Evolutionary conservation across 163 green algal genomes (phyloP).

Genomic region (Chloromonas sp.): DNA sequence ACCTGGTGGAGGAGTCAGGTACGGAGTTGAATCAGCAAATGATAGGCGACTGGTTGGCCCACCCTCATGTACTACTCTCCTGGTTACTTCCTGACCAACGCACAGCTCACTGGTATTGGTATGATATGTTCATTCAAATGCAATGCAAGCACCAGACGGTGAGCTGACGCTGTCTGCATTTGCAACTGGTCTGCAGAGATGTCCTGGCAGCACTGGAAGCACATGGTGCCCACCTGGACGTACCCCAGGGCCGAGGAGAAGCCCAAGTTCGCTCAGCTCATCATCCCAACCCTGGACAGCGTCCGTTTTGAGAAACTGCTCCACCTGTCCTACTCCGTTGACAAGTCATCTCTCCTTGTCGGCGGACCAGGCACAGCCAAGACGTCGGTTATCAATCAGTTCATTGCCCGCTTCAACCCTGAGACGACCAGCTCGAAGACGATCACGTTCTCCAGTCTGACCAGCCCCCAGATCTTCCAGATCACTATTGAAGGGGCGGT

Average conservation of each 20-base stretch:
- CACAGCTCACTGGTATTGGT: too few relatives aligned
- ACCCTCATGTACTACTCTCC: background rate
- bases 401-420: constrained; percentile 63
- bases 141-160: background rate
- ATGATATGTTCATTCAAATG: too few relatives aligned
- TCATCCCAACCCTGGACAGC: constrained; percentile 88
- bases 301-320: constrained; percentile 74
- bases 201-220: constrained; percentile 77
- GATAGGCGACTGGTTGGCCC: background rate
- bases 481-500: constrained; percentile 62
- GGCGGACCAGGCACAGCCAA: constrained; percentile 87
- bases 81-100: background rate
- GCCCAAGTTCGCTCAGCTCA: constrained; percentile 79
- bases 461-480: constrained; percentile 87
- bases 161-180: background rate
- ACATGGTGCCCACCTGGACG: constrained; percentile 70
- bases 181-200: constrained; percentile 16
- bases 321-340: constrained; percentile 44
- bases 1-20: constrained; percentile 57
- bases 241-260: constrained; percentile 73
- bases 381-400: constrained; percentile 83
- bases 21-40: background rate
- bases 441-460: constrained; percentile 90
- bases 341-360: constrained; percentile 73
- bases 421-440: constrained; percentile 68